These are phyloP conservation scores for Dendrostoma leiphaemia DNA, from an alignment of 2,329 filamentous ascomycete genomes.

Conservation along the genomic window DNA sequence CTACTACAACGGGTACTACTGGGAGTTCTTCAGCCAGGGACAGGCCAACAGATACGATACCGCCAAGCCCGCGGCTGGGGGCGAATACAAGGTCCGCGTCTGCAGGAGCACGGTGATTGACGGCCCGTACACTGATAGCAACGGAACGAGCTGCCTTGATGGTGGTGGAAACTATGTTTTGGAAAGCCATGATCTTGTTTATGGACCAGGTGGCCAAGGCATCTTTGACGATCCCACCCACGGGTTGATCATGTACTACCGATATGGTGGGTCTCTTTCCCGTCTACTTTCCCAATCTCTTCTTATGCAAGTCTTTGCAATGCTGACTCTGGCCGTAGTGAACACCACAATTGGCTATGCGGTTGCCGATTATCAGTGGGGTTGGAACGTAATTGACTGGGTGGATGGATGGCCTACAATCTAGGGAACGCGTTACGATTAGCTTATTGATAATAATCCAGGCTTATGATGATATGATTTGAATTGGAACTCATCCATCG, in stretches of 20 bases:
- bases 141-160: constrained; percentile 50
- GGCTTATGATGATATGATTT: no score
- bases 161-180: constrained; percentile 60
- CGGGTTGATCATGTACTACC: constrained; percentile 62
- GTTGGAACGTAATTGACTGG: constrained; percentile 42
- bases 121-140: constrained; percentile 55
- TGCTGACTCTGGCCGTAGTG: no score
- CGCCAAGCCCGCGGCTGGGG: constrained; percentile 48
- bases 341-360: constrained; percentile 41
- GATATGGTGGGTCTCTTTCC: constrained; percentile 62
- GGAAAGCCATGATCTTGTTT: constrained; percentile 54
- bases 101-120: constrained; percentile 54
- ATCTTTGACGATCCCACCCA: constrained; percentile 48
- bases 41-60: constrained; percentile 59
- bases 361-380: constrained; percentile 44
- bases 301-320: constrained; percentile 23
- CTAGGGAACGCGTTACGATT: constrained; percentile 16
- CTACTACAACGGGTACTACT: constrained; percentile 56
- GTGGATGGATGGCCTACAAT: constrained; percentile 21
- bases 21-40: constrained; percentile 62
- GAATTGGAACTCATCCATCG: no score
- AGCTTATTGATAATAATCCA: no score
- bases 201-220: constrained; percentile 63
- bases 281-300: constrained; percentile 25
- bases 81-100: constrained; percentile 66